Percentiles rank a stretch among this genome's conserved stretches.
phyloP scores from a whole-genome alignment of 169 alveolate species.

The Cryptosporidium meleagridis region DNA sequence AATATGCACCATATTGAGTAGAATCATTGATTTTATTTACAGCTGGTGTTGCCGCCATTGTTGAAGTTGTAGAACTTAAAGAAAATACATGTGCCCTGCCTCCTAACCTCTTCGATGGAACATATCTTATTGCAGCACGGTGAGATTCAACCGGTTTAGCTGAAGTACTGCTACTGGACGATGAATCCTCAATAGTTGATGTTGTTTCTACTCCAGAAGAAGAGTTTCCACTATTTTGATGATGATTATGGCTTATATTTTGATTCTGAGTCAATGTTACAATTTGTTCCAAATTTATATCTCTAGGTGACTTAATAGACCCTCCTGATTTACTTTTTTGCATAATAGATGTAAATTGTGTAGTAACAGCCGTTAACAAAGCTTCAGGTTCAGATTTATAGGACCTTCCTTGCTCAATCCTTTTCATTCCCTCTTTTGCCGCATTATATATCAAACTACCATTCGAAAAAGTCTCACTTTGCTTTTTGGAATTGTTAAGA shows the following conservation, averaged over 20 bases:
- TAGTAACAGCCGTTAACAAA: slow-evolving; percentile 56
- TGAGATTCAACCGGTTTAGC: slow-evolving; percentile 68
- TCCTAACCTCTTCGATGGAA: slow-evolving; percentile 65
- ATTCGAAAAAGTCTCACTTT: slow-evolving; percentile 16
- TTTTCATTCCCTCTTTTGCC: slow-evolving; percentile 50
- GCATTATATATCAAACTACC: slow-evolving; percentile 39
- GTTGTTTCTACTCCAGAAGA: slow-evolving; percentile 34
- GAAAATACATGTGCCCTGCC: slow-evolving; percentile 75
- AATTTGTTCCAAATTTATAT: slow-evolving; percentile 11
- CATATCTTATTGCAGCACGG: slow-evolving; percentile 70
- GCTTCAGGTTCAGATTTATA: slow-evolving; percentile 65
- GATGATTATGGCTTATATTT: neutral
- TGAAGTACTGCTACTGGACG: neutral
- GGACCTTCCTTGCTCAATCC: slow-evolving; percentile 63
- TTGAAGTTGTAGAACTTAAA: slow-evolving; percentile 60
- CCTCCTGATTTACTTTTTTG: slow-evolving; percentile 55
- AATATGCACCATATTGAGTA: slow-evolving; percentile 35
- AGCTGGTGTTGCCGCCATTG: slow-evolving; percentile 70
- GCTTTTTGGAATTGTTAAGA: slow-evolving; percentile 53
- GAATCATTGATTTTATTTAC: slow-evolving; percentile 31
- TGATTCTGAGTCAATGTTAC: slow-evolving; percentile 37
- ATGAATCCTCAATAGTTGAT: slow-evolving; percentile 18
- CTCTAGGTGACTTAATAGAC: slow-evolving; percentile 38
- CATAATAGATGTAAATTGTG: slow-evolving; percentile 62
- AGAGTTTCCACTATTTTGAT: slow-evolving; percentile 4